Evolutionary conservation across 441 rosid genomes (phyloP), one percentile per base, ranked within the genome.

Genomic region (Gossypium lobatum): DNA sequence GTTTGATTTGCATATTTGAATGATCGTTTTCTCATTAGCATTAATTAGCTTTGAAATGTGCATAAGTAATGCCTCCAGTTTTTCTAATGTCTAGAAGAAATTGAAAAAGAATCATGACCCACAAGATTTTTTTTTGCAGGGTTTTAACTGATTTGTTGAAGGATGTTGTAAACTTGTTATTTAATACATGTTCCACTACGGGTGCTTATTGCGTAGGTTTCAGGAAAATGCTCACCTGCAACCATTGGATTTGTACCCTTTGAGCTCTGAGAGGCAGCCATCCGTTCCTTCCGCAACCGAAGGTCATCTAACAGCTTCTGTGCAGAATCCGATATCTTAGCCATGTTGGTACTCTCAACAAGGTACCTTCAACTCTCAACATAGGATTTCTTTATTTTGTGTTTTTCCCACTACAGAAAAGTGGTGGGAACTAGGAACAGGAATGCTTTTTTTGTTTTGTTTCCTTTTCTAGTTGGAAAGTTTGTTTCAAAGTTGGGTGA

Each of bases 261-360:
- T 2, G 95, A 82, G 63, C 78, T 82, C 79, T 85, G 90, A 73
- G 93, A 80, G 8, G 84, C 57, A 63, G 86, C 87, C 86, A 92
- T 81, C 46, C 86, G 87, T 71, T 94, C 94, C 77, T 91, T 94
- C 81, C 97, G 72, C 73, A 85, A 18, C 6, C 93, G 82, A 68
- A 94, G 95, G 85, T 94, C 98, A 77, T 92, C 93, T 64, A 94
- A 80, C 82, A 94, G 84, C 86, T 94, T 94, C 92, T 31, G 37
- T 31, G 37, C 37, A 31, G 5, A 31, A 31, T 4, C 37, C 37
- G 37, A 91, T 75, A 94, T 83, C 84, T 85, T 94, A 66, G 85
- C 88, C 98, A 94, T 94, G 63, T 73, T 70, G 61, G 58, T 64
- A 64, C 77, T 81, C 81, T 16, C 73, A 69, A 71, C 73, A 25